These are phyloP conservation scores for Euphorbia schlechtendalii DNA, from an alignment of 441 rosid genomes.

Conservation along the genomic window DNA sequence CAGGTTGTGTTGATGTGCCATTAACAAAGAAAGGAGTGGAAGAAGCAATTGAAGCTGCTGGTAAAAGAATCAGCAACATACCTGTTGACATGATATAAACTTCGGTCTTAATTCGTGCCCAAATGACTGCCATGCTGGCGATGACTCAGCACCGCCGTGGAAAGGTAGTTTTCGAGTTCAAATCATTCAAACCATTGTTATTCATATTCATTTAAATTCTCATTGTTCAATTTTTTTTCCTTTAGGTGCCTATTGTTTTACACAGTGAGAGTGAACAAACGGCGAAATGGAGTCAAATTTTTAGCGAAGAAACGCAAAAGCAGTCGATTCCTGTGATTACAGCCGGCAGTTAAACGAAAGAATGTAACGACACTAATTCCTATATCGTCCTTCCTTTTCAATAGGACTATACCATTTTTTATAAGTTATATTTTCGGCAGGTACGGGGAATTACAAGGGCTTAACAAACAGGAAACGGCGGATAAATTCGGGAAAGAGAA, in stretches of 20 bases:
- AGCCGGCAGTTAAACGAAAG: conserved; percentile 96
- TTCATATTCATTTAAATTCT: neutral
- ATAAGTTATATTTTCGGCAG: conserved; percentile 27
- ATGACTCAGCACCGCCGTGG: no score
- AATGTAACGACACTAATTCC: conserved; percentile 55
- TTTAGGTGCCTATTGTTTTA: conserved; percentile 73
- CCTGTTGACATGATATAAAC: no score
- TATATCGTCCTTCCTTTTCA: conserved; percentile 1
- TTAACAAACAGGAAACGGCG: conserved; percentile 92
- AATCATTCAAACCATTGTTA: neutral
- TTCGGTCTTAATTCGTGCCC: no score
- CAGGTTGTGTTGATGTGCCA: no score
- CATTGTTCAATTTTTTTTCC: no score
- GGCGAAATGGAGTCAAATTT: conserved; percentile 73
- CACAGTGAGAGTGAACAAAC: conserved; percentile 79
- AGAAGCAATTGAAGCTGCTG: no score
- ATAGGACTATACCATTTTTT: neutral
- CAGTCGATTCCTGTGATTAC: conserved; percentile 80
- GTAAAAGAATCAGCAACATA: no score
- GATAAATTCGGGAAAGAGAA: conserved; percentile 81
- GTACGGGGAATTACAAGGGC: conserved; percentile 96
- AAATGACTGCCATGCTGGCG: no score
- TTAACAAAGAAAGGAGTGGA: no score
- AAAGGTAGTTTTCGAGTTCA: conserved; percentile 37
- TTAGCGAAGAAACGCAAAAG: conserved; percentile 72